Percentiles rank a stretch among this genome's conserved stretches.
These are phyloP conservation scores for Rhodotorula mucilaginosa DNA, from an alignment of 1,284 basidiomycete species.

Conservation along the genomic window DNA sequence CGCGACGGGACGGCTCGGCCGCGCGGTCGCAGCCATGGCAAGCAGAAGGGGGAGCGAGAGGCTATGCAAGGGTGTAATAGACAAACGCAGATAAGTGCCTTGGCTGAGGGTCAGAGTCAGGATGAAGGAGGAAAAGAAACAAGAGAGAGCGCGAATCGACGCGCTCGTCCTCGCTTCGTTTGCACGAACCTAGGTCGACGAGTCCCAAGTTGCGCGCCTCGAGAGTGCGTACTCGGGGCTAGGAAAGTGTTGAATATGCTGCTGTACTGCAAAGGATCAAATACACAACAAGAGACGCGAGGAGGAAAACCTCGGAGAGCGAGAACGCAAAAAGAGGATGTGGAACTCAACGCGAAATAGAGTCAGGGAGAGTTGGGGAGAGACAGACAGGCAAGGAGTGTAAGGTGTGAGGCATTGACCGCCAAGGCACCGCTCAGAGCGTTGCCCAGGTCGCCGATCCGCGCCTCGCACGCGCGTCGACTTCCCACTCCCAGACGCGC, in stretches of 20 bases:
- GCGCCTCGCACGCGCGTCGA: conserved; percentile 26
- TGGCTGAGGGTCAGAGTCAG: not conserved
- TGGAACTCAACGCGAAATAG: too few species aligned
- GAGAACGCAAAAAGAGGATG: too few species aligned
- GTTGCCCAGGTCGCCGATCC: conserved; percentile 8
- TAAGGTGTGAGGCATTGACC: too few species aligned
- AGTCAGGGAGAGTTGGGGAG: too few species aligned
- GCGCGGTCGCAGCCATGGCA: not conserved
- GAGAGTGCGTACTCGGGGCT: too few species aligned
- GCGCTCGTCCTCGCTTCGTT: not conserved
- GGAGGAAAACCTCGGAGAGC: too few species aligned
- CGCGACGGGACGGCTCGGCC: not conserved
- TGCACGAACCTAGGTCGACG: not conserved
- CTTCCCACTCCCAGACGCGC: conserved; percentile 37
- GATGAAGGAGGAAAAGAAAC: not conserved
- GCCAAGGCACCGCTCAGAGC: conserved; percentile 1
- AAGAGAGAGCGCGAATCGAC: not conserved
- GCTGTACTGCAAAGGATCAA: too few species aligned
- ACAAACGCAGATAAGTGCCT: not conserved
- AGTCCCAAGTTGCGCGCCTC: too few species aligned
- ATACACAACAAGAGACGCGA: too few species aligned
- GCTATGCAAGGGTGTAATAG: not conserved
- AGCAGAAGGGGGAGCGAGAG: not conserved
- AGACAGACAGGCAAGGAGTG: too few species aligned
- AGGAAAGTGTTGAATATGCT: too few species aligned